A percentile compares a stretch with the other conserved stretches of the same genome.
These are phyloP conservation scores for Micractinium conductrix DNA, from an alignment of 139 green algal species.

Conservation along the genomic window DNA sequence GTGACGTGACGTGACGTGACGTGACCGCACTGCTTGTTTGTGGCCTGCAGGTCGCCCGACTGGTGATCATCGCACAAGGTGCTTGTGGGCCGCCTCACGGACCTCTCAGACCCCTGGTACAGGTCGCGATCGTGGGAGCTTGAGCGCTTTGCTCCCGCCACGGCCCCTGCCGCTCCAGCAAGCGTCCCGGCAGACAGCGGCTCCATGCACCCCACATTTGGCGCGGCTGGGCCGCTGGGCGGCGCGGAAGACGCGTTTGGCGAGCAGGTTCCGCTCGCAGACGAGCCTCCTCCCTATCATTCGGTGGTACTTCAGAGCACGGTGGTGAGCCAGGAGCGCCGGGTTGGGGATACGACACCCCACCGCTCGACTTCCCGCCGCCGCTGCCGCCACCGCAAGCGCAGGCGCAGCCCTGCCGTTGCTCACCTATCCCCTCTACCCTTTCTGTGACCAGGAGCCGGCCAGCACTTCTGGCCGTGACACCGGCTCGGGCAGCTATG, in stretches of 20 bases:
- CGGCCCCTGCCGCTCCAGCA: not conserved
- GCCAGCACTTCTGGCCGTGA: constrained; percentile 5
- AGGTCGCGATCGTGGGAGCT: no score
- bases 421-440: not conserved
- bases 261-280: constrained; percentile 6
- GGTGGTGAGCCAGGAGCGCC: not conserved
- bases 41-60: no score
- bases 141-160: no score
- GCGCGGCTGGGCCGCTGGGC: not conserved
- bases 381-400: not conserved
- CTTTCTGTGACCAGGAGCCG: not conserved
- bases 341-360: no score
- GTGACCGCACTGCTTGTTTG: no score
- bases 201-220: not conserved
- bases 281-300: constrained; percentile 50
- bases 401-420: not conserved
- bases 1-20: no score
- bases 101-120: no score
- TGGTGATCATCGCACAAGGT: no score
- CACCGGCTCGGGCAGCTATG: constrained; percentile 6
- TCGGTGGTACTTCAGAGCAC: constrained; percentile 44
- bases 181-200: not conserved
- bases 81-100: no score
- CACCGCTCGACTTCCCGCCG: not conserved
- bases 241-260: not conserved